Base-by-base conservation (phyloP, 306 rosid genomes). In the Psophocarpus tetragonolobus region DNA sequence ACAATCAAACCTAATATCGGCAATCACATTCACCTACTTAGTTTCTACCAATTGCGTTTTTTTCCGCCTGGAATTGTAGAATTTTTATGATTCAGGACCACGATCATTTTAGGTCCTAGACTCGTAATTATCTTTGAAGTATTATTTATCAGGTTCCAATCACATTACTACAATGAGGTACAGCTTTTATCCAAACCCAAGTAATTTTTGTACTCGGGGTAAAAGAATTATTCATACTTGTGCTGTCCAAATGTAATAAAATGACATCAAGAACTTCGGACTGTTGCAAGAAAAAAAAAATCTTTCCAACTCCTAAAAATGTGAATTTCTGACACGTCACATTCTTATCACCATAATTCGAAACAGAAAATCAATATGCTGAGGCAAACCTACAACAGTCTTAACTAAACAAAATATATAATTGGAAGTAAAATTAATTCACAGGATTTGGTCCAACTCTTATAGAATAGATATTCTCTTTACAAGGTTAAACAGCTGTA, bases 401-500 rank as follows among this genome's bases (percentile, higher is more conserved):
- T 39, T 68, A 20, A 26, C 3, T 24, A 42, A 30, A 71, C 1
- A 30, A 20, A 71, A 58, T 39, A 66, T 15, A 61, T 53, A 61
- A 36, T 67, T 64, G 36, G 65, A 75, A 75, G 68, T 81, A 81
- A 78, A 56, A 74, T 72, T 73, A 47, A 82, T 75, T 64, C 81
- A 51, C 71, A 64, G 60, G 70, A 85, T 63, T 76, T 33, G 47
- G 56, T 50, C 35, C 44, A 84, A 75, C 50, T 77, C 81, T 78
- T 57, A 65, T 11, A 53, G 58, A 81, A 81, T 76, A 75, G 39
- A 74, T 35, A 75, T 65, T 83, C 85, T 68, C 69, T 69, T 81
- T 32, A 56, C 75, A 76, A 58, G 82, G 78, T 71, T 84, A 69
- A 83, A 84, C 56, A 80, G 72, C 65, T 68, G 81, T 47, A 77